Base-by-base conservation (phyloP, 2,329 filamentous ascomycete species). In the Leptodontidium sp. region DNA sequence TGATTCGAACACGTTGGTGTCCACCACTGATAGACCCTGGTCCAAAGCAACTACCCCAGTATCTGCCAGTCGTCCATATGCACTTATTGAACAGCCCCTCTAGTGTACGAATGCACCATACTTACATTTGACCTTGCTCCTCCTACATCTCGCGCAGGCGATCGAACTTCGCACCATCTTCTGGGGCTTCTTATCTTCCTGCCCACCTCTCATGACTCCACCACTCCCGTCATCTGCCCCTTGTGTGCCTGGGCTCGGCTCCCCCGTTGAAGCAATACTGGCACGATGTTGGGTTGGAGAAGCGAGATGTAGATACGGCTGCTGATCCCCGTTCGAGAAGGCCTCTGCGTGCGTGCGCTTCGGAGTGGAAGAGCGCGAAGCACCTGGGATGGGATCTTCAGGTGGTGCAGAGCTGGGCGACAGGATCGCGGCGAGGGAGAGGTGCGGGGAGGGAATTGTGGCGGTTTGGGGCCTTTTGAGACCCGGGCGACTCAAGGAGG, bases 121-220 rank as follows among this genome's bases (percentile, higher is more conserved):
- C 75, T 93, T 89, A 82, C 93, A 97, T 81, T 95, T 95, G 78
- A 95, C 93, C 81, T 96, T 97, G 78, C 91, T 93, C 75, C 88
- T 88, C 68, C 93, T 87, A 78, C 93, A 95, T 71, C 88, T 86
- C 70, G 88, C 84, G 80, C 93, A 96, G 59, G 93, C 92, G 77
- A 95, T 93, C 76, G 90, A 93, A 58, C 92, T 93, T 74, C 93
- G 87, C 87, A 93, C 91, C 43, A 84, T 84, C 76, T 81, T 81
- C 57, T 78, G 73, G 59, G 80, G 79, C 70, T 82, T 84, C 75
- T 81, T 82, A 73, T 82, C 80, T 72, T 82, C 79, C 67, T 74
- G 74, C 73, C 79, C 76, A 76, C 76, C 76, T 80, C 75, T 70
- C 76, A 74, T 71, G 17, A 61, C 71, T 61, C 68, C 72, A 61